Conservation (phyloP, 495 filamentous ascomycete species). For the Margaritispora aquatica region DNA sequence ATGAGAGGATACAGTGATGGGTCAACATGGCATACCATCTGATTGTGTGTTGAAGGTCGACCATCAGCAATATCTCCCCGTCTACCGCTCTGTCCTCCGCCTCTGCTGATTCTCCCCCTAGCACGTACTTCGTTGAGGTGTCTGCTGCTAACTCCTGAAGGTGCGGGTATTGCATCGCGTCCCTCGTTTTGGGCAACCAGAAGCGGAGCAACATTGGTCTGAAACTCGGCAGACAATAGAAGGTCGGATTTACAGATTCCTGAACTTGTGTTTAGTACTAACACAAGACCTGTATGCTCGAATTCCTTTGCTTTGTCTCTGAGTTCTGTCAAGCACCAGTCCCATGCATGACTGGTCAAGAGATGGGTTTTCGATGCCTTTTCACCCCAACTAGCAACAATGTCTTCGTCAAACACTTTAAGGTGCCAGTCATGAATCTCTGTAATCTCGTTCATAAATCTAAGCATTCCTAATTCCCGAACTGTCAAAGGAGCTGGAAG, state of each 20-base stretch:
- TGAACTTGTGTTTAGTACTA: neutral
- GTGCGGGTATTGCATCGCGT: neutral
- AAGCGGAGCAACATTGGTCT: neutral
- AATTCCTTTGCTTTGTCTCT: constrained; percentile 8
- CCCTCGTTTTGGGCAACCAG: neutral
- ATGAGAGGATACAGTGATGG: constrained; percentile 34
- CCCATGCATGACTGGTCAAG: neutral
- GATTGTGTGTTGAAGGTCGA: neutral
- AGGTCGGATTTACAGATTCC: neutral
- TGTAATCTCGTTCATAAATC: constrained; percentile 28
- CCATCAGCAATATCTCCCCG: neutral
- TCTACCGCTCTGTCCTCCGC: neutral
- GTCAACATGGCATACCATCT: constrained; percentile 20
- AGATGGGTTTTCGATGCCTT: constrained; percentile 23
- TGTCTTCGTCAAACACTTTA: constrained; percentile 45
- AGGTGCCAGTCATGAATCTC: constrained; percentile 44
- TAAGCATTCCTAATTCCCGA: constrained; percentile 34
- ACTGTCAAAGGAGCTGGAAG: neutral
- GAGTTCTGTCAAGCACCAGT: constrained; percentile 25
- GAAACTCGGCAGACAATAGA: neutral
- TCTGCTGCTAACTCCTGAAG: neutral
- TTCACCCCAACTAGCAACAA: constrained; percentile 27
- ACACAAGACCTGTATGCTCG: neutral
- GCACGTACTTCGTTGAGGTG: neutral
- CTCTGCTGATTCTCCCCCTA: neutral